Conservation (phyloP, 2,329 filamentous ascomycete species). For the Biscogniauxia marginata region DNA sequence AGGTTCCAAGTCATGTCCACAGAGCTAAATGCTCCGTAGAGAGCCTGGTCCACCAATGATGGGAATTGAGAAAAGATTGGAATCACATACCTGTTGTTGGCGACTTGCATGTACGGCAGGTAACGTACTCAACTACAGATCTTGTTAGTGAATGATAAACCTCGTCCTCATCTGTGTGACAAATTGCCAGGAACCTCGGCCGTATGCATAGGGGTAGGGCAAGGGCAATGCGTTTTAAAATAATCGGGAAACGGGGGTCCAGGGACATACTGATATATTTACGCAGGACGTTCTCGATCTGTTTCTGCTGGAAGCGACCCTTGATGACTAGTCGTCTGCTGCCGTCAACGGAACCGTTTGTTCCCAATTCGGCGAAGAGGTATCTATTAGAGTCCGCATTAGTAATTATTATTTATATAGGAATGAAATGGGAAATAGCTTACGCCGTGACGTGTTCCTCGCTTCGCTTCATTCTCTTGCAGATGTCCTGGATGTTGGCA, state of each 20-base stretch:
- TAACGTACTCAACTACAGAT: slow-evolving; percentile 82
- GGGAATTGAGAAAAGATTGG: too few species aligned
- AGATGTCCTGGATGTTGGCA: slow-evolving; percentile 97
- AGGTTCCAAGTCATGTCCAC: too few species aligned
- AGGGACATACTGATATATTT: slow-evolving; percentile 80
- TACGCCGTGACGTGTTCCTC: slow-evolving; percentile 91
- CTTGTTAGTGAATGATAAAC: slow-evolving; percentile 36
- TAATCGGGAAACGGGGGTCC: too few species aligned
- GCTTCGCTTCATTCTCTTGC: slow-evolving; percentile 98
- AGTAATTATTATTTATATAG: background rate
- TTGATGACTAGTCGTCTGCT: slow-evolving; percentile 94
- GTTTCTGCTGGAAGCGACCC: slow-evolving; percentile 99
- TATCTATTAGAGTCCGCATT: slow-evolving; percentile 7
- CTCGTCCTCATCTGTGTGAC: too few species aligned
- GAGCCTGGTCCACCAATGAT: too few species aligned
- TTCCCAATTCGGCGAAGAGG: slow-evolving; percentile 91
- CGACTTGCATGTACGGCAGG: slow-evolving; percentile 96
- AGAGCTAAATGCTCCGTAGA: too few species aligned
- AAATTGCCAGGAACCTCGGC: too few species aligned
- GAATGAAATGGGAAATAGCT: background rate
- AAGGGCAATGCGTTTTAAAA: too few species aligned
- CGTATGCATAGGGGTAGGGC: too few species aligned
- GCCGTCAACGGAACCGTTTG: slow-evolving; percentile 91
- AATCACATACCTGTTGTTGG: slow-evolving; percentile 60
- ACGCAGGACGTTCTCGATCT: slow-evolving; percentile 95